Conservation (phyloP, 345 rosid species). For the Psidium guajava region DNA sequence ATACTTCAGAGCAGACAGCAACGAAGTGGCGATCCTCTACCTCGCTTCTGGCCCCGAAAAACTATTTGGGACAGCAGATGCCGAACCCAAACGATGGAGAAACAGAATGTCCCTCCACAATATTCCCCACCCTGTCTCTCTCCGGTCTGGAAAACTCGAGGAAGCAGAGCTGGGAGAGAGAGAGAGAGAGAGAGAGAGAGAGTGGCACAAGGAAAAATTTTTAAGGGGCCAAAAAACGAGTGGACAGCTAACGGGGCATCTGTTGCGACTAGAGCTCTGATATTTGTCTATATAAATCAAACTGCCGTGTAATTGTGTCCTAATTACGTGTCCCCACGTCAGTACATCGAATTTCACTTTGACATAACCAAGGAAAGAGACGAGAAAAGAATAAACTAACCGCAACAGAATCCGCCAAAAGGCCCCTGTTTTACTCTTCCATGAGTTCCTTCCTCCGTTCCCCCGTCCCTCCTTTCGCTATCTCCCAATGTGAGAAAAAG, state of each 20-base stretch:
- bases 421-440: not conserved
- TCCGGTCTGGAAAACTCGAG: slow-evolving; percentile 31
- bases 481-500: not conserved
- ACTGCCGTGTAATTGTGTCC: not conserved
- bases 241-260: slow-evolving; percentile 59
- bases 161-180: slow-evolving; percentile 4
- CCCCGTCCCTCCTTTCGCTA: not conserved
- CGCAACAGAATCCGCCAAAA: slow-evolving; percentile 29
- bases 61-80: not conserved
- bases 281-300: not conserved
- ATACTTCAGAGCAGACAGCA: not conserved
- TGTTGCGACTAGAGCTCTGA: slow-evolving; percentile 12
- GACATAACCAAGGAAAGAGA: not conserved
- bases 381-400: not conserved
- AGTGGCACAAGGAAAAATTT: not conserved
- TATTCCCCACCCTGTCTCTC: slow-evolving; percentile 10
- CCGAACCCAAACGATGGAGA: not conserved
- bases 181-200: not conserved
- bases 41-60: slow-evolving; percentile 5
- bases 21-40: not conserved
- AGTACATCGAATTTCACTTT: not conserved
- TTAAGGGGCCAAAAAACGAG: slow-evolving; percentile 14
- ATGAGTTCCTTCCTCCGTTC: not conserved
- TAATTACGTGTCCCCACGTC: not conserved
- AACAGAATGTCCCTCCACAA: slow-evolving; percentile 6